These are phyloP conservation scores for Fusarium luffae DNA, from an alignment of 2,329 filamentous ascomycete genomes.

Conservation along the genomic window DNA sequence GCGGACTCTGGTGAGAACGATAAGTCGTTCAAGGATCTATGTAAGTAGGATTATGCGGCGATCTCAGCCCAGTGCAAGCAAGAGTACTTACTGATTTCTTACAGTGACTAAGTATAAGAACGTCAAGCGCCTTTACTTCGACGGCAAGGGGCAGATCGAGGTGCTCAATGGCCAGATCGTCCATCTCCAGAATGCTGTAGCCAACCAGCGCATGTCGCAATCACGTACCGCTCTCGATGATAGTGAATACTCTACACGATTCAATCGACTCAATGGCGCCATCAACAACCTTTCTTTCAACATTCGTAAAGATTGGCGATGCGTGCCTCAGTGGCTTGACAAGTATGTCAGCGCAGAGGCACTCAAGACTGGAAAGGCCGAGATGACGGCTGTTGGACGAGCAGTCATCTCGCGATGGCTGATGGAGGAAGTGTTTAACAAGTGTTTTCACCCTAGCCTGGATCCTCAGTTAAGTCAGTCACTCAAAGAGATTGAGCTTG, in stretches of 20 bases:
- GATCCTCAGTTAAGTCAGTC: slow-evolving; percentile 79
- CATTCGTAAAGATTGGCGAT: slow-evolving; percentile 93
- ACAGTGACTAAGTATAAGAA: slow-evolving; percentile 96
- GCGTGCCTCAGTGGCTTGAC: slow-evolving; percentile 82
- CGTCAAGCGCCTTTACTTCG: slow-evolving; percentile 97
- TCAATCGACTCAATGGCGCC: slow-evolving; percentile 90
- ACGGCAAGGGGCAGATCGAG: slow-evolving; percentile 92
- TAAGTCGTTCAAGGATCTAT: slow-evolving; percentile 67
- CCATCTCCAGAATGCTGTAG: slow-evolving; percentile 95
- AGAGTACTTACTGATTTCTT: slow-evolving; percentile 37
- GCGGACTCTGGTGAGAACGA: slow-evolving; percentile 59
- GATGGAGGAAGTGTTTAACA: slow-evolving; percentile 89
- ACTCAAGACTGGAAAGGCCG: slow-evolving; percentile 87
- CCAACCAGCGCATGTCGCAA: slow-evolving; percentile 93
- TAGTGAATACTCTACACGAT: slow-evolving; percentile 89
- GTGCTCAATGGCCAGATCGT: slow-evolving; percentile 88
- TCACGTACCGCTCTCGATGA: slow-evolving; percentile 96
- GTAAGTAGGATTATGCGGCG: slow-evolving; percentile 53
- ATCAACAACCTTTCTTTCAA: slow-evolving; percentile 96
- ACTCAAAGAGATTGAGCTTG: slow-evolving; percentile 87
- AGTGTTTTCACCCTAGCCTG: slow-evolving; percentile 90
- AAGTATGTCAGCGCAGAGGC: slow-evolving; percentile 86
- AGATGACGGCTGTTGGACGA: slow-evolving; percentile 96
- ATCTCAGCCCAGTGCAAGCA: neutral
- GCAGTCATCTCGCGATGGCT: slow-evolving; percentile 91